Conservation (phyloP, 345 rosid genomes). For the Populus tremula region DNA sequence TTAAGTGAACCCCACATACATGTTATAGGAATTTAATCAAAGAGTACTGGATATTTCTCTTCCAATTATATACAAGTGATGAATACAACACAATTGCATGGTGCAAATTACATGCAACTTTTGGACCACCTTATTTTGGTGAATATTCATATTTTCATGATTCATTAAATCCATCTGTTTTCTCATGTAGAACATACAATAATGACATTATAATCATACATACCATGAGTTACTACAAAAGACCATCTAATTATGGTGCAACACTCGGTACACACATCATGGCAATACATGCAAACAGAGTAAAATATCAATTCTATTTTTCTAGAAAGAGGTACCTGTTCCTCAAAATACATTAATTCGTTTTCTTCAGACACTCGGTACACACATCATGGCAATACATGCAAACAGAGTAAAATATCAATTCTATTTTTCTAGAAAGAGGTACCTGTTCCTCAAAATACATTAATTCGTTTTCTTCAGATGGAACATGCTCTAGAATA, state of each 20-base stretch:
- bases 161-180: not conserved
- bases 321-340: slow-evolving; percentile 56
- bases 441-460: slow-evolving; percentile 89
- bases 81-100: not conserved
- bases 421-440: not conserved
- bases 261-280: not conserved
- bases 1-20: not conserved
- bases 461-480: slow-evolving; percentile 59
- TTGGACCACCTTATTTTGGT: not conserved
- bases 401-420: not conserved
- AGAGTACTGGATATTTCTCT: not conserved
- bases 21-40: not conserved
- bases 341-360: slow-evolving; percentile 71
- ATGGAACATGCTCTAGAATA: slow-evolving; percentile 70
- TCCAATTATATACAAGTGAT: not conserved
- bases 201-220: not conserved
- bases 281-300: not conserved
- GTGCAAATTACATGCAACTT: not conserved
- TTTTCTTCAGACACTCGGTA: slow-evolving; percentile 40
- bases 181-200: not conserved
- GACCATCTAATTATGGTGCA: not conserved
- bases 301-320: not conserved
- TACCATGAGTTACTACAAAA: not conserved
- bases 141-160: not conserved
- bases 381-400: not conserved